phyloP scores from a whole-genome alignment of 2,329 filamentous ascomycete genomes.

The Atkinsonella hypoxylon region DNA sequence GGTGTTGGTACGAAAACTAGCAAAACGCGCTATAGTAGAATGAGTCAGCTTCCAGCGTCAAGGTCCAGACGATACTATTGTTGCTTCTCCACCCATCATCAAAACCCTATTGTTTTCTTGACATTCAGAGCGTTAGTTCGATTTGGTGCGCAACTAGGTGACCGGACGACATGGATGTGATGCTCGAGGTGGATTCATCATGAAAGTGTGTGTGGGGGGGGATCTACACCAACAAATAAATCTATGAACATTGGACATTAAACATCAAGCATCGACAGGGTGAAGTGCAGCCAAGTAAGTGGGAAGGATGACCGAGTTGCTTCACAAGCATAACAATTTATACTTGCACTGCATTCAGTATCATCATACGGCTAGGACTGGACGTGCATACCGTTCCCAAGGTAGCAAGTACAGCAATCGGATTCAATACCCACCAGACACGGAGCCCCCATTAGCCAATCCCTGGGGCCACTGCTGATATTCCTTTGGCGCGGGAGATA shows the following conservation, averaged over 20 bases:
- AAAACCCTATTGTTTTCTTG: constrained; percentile 2
- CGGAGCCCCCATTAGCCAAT: too few species aligned
- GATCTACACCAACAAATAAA: not conserved
- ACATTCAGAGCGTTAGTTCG: not conserved
- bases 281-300: too few species aligned
- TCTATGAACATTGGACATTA: not conserved
- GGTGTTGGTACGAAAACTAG: not conserved
- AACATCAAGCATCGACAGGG: too few species aligned
- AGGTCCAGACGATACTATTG: not conserved
- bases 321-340: too few species aligned
- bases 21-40: constrained; percentile 1
- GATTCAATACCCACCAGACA: too few species aligned
- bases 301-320: too few species aligned
- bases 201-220: not conserved
- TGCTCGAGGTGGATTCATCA: not conserved
- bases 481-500: too few species aligned
- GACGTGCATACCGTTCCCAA: too few species aligned
- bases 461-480: too few species aligned
- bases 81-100: constrained; percentile 2
- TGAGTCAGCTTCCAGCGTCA: not conserved
- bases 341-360: too few species aligned
- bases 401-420: too few species aligned
- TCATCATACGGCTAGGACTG: too few species aligned
- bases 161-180: not conserved
- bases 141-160: not conserved